Evolutionary conservation across 257 asterid genomes (phyloP), one percentile per base, ranked within the genome.

Genomic region (Cinchona pubescens): DNA sequence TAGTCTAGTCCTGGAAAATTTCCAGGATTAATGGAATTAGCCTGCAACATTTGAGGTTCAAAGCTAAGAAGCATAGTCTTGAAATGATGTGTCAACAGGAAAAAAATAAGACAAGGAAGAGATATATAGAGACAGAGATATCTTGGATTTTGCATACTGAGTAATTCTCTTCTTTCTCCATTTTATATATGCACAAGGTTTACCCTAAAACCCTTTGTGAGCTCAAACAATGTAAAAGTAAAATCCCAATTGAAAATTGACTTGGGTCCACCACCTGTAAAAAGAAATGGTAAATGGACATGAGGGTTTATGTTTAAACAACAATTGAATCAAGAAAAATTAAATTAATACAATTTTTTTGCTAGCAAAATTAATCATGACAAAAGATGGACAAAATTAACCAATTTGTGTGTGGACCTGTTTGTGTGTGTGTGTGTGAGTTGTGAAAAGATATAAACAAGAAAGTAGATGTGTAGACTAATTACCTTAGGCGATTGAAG

Each of bases 131-230:
- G 51, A 75, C 67, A 68, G 38, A 30, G 53, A 51, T 69, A 16
- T 53, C 19, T 77, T 76, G 53, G 42, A 37, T 79, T n/a, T 49
- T 59, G 51, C 81, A 21, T 92, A 92, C 94, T 88, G 86, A 61
- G 69, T 80, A 88, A 67, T 84, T 87, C 69, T 87, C 89, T 69
- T 87, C 92, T 79, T 87, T 90, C 82, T 88, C 94, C 97, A 90
- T 92, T 40, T 59, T 73, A 76, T 78, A 66, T 63, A 69, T 45
- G 40, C 61, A 64, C 51, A 69, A 71, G 58, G 58, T 76, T 75
- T 27, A 73, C 66, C 53, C 53, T 16, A 79, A 56, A 86, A 77
- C 83, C 83, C 86, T 82, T 63, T 14, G 45, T 55, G 75, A 82
- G 75, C 76, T 74, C 80, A 74, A 69, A 62, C 76, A 78, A 74